phyloP scores from a whole-genome alignment of 2,329 filamentous ascomycete genomes.

The Colletotrichum higginsianum region DNA sequence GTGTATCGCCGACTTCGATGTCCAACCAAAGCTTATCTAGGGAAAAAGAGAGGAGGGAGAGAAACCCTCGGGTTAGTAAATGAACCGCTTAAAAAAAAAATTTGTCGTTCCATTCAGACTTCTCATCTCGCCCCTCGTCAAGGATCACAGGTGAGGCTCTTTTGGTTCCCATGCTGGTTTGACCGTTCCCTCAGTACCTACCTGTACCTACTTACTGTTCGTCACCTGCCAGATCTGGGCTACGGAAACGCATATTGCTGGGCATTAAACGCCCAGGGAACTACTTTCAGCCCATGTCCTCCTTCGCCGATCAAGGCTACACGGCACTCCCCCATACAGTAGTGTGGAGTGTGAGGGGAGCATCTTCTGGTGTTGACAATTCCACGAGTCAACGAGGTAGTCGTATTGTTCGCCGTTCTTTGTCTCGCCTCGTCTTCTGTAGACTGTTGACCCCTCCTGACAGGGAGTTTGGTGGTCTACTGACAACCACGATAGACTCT shows the following conservation, averaged over 20 bases:
- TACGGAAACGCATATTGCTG: slow-evolving; percentile 28
- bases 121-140: slow-evolving; percentile 1
- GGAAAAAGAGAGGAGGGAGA: not conserved
- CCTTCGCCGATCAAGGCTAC: not conserved
- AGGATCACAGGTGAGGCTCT: slow-evolving; percentile 33
- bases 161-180: slow-evolving; percentile 17
- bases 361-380: not conserved
- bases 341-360: not conserved
- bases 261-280: slow-evolving; percentile 30
- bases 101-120: not conserved
- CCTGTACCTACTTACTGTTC: slow-evolving; percentile 5
- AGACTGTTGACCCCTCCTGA: too few species aligned
- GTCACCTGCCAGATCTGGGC: slow-evolving; percentile 31
- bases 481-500: too few species aligned
- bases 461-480: too few species aligned
- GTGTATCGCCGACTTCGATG: too few species aligned
- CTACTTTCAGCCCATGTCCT: not conserved
- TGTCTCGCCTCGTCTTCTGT: not conserved
- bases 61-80: not conserved
- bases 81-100: slow-evolving; percentile 6
- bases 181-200: not conserved
- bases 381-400: not conserved
- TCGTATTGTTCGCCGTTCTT: not conserved
- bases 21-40: not conserved
- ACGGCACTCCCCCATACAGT: not conserved